These are phyloP conservation scores for Blastocystis sp. DNA, from an alignment of 352 stramenopile genomes.

Conservation along the genomic window DNA sequence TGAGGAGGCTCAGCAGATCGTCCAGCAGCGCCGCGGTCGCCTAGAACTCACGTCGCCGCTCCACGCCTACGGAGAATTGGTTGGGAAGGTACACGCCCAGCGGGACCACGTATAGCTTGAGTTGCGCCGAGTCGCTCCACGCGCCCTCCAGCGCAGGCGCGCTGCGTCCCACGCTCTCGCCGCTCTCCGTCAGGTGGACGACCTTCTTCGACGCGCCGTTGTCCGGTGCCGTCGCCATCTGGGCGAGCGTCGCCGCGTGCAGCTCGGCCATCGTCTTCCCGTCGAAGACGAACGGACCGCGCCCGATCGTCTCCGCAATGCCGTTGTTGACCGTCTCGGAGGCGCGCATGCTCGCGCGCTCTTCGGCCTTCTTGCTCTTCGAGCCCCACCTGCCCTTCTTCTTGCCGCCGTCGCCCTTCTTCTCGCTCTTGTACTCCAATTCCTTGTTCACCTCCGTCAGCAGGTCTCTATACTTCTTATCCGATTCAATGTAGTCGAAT, in stretches of 20 bases:
- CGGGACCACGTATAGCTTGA: conserved; percentile 61
- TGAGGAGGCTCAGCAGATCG: background rate
- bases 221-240: background rate
- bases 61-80: conserved; percentile 1
- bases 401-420: conserved; percentile 44
- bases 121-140: background rate
- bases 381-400: conserved; percentile 54
- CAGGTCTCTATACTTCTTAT: conserved; percentile 53
- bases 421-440: conserved; percentile 63
- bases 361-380: background rate
- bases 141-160: background rate
- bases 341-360: background rate
- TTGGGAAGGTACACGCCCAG: background rate
- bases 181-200: background rate
- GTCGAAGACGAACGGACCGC: background rate
- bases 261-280: background rate
- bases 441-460: conserved; percentile 54
- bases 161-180: background rate
- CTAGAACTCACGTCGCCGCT: background rate
- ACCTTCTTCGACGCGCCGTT: background rate
- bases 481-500: conserved; percentile 22
- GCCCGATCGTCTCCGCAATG: background rate
- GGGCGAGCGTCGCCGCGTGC: background rate
- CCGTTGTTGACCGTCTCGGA: background rate
- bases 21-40: conserved; percentile 8